Conservation (phyloP, 2,329 filamentous ascomycete genomes). For the Diplocarpon mali region DNA sequence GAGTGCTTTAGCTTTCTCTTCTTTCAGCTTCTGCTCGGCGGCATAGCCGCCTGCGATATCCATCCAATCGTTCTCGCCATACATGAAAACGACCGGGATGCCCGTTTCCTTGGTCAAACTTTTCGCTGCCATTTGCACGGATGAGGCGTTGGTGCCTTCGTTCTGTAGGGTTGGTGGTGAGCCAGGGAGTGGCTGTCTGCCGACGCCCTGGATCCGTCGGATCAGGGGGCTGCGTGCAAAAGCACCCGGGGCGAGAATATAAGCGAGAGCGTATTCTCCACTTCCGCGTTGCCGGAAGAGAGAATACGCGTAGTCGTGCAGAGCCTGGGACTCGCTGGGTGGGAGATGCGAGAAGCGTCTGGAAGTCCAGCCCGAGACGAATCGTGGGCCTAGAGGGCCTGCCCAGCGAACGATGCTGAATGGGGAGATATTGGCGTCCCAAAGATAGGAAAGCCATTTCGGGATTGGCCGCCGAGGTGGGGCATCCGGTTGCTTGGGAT, state of each 20-base stretch:
- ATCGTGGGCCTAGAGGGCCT: slow-evolving; percentile 78
- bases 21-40: slow-evolving; percentile 66
- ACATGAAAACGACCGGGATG: slow-evolving; percentile 83
- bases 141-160: not conserved
- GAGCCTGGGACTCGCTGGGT: slow-evolving; percentile 62
- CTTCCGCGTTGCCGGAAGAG: slow-evolving; percentile 88
- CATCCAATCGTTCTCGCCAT: slow-evolving; percentile 99
- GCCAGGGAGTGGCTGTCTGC: slow-evolving; percentile 47
- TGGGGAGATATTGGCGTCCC: slow-evolving; percentile 94
- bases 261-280: slow-evolving; percentile 86
- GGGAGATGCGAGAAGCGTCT: slow-evolving; percentile 87
- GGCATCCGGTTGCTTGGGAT: slow-evolving; percentile 23
- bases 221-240: slow-evolving; percentile 84
- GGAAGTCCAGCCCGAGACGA: slow-evolving; percentile 91
- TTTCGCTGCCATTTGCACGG: not conserved
- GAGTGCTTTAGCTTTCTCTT: slow-evolving; percentile 50
- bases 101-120: slow-evolving; percentile 39
- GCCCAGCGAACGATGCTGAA: slow-evolving; percentile 84
- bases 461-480: slow-evolving; percentile 47
- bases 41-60: slow-evolving; percentile 78
- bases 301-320: slow-evolving; percentile 90
- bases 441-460: slow-evolving; percentile 83
- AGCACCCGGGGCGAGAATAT: slow-evolving; percentile 86
- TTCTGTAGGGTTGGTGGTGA: not conserved
- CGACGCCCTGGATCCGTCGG: slow-evolving; percentile 74